Conservation (phyloP, 352 stramenopile species). For the Phytophthora pistaciae region DNA sequence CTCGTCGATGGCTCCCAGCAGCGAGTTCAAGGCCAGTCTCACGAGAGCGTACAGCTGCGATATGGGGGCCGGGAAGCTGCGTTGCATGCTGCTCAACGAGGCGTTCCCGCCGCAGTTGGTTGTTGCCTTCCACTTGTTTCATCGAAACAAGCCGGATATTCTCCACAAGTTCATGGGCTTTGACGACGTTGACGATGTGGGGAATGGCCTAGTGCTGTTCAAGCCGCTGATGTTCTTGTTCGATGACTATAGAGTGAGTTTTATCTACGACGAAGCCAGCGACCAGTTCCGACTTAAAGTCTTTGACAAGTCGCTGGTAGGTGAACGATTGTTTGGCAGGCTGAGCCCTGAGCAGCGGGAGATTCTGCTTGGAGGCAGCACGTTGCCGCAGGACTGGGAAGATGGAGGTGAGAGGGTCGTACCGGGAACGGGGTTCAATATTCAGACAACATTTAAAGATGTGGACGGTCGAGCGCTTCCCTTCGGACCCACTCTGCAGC, state of each 20-base stretch:
- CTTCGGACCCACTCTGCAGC: background rate
- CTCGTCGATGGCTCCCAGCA: background rate
- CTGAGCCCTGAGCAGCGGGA: constrained; percentile 4
- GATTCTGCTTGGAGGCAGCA: constrained; percentile 11
- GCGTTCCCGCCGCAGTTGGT: constrained; percentile 22
- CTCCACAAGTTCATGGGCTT: constrained; percentile 15
- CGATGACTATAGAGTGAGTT: constrained; percentile 27
- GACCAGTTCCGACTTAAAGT: constrained; percentile 22
- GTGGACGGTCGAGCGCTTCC: background rate
- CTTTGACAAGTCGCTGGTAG: constrained; percentile 12
- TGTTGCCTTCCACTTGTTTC: constrained; percentile 27
- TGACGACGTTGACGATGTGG: constrained; percentile 25
- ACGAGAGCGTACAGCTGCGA: constrained; percentile 19
- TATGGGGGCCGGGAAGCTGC: constrained; percentile 16
- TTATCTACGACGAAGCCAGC: constrained; percentile 22
- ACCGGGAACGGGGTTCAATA: background rate
- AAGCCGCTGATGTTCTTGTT: constrained; percentile 29
- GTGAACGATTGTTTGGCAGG: constrained; percentile 18
- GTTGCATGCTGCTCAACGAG: constrained; percentile 29
- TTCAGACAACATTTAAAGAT: background rate
- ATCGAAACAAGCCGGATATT: constrained; percentile 16
- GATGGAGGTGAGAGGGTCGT: background rate
- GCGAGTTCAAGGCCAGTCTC: constrained; percentile 13
- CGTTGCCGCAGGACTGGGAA: background rate
- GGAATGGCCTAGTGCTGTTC: constrained; percentile 36